Base-by-base conservation (phyloP, 441 rosid species). In the Adansonia gregorii region DNA sequence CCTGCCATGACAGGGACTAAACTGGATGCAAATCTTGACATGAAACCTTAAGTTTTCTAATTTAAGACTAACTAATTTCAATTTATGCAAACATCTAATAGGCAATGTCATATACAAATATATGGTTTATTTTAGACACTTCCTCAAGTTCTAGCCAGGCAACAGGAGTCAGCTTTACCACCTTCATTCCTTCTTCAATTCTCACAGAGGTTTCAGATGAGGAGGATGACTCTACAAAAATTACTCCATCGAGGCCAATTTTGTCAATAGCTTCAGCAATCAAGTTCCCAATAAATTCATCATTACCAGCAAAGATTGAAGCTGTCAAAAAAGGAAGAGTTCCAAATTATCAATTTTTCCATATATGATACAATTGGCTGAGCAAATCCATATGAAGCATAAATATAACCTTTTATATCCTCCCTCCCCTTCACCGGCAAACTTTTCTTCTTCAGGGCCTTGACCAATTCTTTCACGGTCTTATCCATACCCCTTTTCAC, bases 181-280 rank as follows among this genome's bases (percentile, higher is more conserved):
- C 98, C 96, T 93, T 92, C 89, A 93, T 82, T 79, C 98, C 96
- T 92, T 95, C 98, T 80, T 92, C 98, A 55, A 95, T 79, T 54
- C 83, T 85, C 67, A 95, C 87, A 78, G 65, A 87, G 20, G 98
- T 90, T 81, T 89, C 94, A 79, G 91, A 86, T 39, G 96, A 79
- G 56, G 93, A 80, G 74, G 98, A 95, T 72, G 97, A 82, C 82
- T 88, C 97, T 52, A 93, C 76, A 69, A 92, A 86, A 81, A 93
- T 91, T 67, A 95, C 90, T 24, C 98, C 98, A 87, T 95, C 94
- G 59, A 88, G 83, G 51, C 97, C 98, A 83, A 95, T 93, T 87
- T 86, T 90, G 59, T 87, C 87, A 52, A 95, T 86, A 78, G 93
- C 87, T 52, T 93, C 94, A 73, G 96, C 94, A 78, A 92, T 83